Base-by-base conservation (phyloP, 2,329 filamentous ascomycete genomes). In the Aaosphaeria pasadenensis region DNA sequence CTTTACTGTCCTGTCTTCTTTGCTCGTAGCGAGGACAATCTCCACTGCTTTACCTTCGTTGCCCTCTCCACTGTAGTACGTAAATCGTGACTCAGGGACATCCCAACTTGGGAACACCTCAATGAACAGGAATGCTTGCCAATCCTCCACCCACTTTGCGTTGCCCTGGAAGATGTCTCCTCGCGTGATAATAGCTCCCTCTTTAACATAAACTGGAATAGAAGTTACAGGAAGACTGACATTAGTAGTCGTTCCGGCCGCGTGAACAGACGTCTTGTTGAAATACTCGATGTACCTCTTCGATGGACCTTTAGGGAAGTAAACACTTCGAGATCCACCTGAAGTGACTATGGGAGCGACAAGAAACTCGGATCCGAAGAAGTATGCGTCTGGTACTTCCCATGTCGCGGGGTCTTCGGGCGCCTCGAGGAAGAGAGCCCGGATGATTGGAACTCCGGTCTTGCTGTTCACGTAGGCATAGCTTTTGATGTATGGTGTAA, bases 81-180 rank as follows among this genome's bases (percentile, higher is more conserved):
- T 46, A 47, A 67, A 70, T 4, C 43, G 30, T 2, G 54, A 59
- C 32, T 53, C 48, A 28, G 54, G 45, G 4, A 67, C 55, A 7
- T 62, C 51, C 33, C 51, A 67, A 41, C 42, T 47, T 3, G 67
- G 68, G 39, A 61, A 71, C 2, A 64, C 39, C 46, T 71, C 66
- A 24, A 72, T 52, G 9, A 49, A 50, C 0, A 71, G 51, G 31
- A 51, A 56, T 11, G 65, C 62, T 42, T 50, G 45, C 67, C 66
- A 70, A 39, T 63, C 52, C 30, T 59, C 47, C 5, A 60, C 55
- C 67, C 66, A 70, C 39, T 60, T 64, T n/a, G 64, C 60, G 44
- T 70, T 71, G 2, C 62, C 67, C 48, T 65, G 59, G 41, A 51
- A 60, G 28, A 71, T 55, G 46, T 71, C 67, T 5, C 66, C 69